Conservation (phyloP, 805 yeast genomes). For the Middelhovenomyces tepae region DNA sequence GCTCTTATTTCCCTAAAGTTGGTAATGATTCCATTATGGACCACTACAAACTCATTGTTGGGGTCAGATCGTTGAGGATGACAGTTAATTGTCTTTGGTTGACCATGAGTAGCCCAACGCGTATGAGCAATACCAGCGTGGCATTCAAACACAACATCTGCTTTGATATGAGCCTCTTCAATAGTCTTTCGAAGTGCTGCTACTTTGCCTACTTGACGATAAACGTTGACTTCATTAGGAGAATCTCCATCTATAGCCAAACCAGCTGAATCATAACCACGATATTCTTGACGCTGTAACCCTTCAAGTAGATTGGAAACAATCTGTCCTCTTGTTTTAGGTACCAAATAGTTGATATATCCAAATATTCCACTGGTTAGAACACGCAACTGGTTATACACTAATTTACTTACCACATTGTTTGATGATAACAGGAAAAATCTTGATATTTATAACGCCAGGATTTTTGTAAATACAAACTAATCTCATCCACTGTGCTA, state of each 20-base stretch:
- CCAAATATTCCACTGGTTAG: conserved; percentile 95
- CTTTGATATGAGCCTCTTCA: conserved; percentile 38
- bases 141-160: conserved; percentile 53
- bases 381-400: too few relatives aligned
- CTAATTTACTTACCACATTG: conserved; percentile 10
- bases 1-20: conserved; percentile 88
- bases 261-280: conserved; percentile 98
- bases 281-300: conserved; percentile 75
- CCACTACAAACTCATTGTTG: conserved; percentile 75
- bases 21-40: conserved; percentile 97
- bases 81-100: conserved; percentile 75
- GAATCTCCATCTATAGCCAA: conserved; percentile 88
- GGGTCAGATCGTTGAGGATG: conserved; percentile 94
- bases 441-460: too few relatives aligned
- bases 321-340: conserved; percentile 86
- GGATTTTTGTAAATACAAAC: too few relatives aligned
- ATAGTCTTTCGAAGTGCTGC: conserved; percentile 62
- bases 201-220: conserved; percentile 89
- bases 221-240: conserved; percentile 58
- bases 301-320: conserved; percentile 75
- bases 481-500: too few relatives aligned
- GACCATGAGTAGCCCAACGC: conserved; percentile 99
- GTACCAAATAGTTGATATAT: conserved; percentile 90
- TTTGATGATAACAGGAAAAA: too few relatives aligned
- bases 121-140: conserved; percentile 98